These are phyloP conservation scores for Hypoxylon rickii DNA, from an alignment of 495 filamentous ascomycete genomes.

Conservation along the genomic window DNA sequence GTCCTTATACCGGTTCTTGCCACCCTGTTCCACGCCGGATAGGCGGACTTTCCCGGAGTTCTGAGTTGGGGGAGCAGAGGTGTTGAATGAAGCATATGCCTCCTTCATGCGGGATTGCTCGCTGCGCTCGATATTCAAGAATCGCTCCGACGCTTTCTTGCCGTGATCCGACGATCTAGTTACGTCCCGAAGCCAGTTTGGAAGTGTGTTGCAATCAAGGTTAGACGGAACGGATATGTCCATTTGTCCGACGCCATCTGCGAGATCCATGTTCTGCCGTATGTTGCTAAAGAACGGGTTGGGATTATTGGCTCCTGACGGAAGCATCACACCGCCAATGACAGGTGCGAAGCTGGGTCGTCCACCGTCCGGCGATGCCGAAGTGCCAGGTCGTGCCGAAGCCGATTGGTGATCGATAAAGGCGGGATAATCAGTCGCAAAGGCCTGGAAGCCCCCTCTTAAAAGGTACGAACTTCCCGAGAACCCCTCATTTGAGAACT, in stretches of 20 bases:
- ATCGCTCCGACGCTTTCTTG: slow-evolving; percentile 78
- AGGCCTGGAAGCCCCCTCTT: slow-evolving; percentile 60
- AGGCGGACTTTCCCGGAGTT: slow-evolving; percentile 53
- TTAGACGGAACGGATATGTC: slow-evolving; percentile 69
- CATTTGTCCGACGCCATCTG: slow-evolving; percentile 92
- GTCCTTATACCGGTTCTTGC: slow-evolving; percentile 96
- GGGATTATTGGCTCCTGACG: slow-evolving; percentile 63
- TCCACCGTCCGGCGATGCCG: slow-evolving; percentile 41
- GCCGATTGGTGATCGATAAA: slow-evolving; percentile 53
- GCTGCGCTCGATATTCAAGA: slow-evolving; percentile 78
- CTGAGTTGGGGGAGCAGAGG: slow-evolving; percentile 30
- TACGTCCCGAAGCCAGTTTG: slow-evolving; percentile 76
- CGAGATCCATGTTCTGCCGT: slow-evolving; percentile 93
- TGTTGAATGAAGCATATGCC: slow-evolving; percentile 69
- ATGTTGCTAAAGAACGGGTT: slow-evolving; percentile 98
- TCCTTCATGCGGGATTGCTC: slow-evolving; percentile 92
- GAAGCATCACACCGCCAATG: slow-evolving; percentile 85
- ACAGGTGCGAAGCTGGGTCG: slow-evolving; percentile 68
- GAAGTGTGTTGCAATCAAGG: slow-evolving; percentile 62
- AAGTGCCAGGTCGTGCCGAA: slow-evolving; percentile 45
- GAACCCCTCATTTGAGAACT: slow-evolving; percentile 88
- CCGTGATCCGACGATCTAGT: slow-evolving; percentile 70
- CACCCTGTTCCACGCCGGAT: slow-evolving; percentile 91
- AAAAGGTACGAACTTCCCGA: slow-evolving; percentile 72
- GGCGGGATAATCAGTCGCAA: slow-evolving; percentile 52